These are phyloP conservation scores for Ceratocystis papillata DNA, from an alignment of 2,329 filamentous ascomycete species.

Conservation along the genomic window DNA sequence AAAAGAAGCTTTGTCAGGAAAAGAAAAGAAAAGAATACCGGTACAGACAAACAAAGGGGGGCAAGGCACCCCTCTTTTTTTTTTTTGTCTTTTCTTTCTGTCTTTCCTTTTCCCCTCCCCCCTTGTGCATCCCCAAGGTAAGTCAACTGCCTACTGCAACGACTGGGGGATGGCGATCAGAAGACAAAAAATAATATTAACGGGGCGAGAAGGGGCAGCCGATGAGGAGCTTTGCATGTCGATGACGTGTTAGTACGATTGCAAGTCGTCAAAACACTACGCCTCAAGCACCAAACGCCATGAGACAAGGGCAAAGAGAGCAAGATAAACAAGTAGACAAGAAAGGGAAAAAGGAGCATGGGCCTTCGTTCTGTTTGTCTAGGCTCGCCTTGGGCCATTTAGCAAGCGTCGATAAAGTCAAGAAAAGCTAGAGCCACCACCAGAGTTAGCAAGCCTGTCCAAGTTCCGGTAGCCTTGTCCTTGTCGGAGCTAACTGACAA, in stretches of 20 bases:
- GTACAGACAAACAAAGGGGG: neutral
- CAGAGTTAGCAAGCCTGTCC: neutral
- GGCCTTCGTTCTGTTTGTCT: neutral
- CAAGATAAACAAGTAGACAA: slow-evolving; percentile 1
- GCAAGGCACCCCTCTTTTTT: neutral
- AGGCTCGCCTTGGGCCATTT: neutral
- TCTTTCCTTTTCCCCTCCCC: neutral
- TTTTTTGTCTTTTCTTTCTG: neutral
- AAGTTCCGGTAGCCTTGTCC: slow-evolving; percentile 10
- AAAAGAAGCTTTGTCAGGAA: too few relatives aligned
- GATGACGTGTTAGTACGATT: neutral
- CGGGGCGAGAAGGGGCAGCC: neutral
- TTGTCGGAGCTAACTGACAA: slow-evolving; percentile 9
- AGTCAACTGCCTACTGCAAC: neutral
- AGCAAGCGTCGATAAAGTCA: neutral
- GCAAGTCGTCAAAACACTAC: neutral
- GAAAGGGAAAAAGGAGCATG: slow-evolving; percentile 10
- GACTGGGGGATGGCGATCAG: neutral
- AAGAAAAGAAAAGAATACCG: neutral
- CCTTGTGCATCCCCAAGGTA: neutral
- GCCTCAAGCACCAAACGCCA: neutral
- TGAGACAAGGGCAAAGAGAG: neutral
- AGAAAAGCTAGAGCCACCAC: neutral
- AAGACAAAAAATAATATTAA: neutral
- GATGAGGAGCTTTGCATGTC: neutral